Percentiles rank a stretch among this genome's conserved stretches.
phyloP scores from a whole-genome alignment of 2,329 filamentous ascomycete genomes.

The Calonectria hongkongensis region DNA sequence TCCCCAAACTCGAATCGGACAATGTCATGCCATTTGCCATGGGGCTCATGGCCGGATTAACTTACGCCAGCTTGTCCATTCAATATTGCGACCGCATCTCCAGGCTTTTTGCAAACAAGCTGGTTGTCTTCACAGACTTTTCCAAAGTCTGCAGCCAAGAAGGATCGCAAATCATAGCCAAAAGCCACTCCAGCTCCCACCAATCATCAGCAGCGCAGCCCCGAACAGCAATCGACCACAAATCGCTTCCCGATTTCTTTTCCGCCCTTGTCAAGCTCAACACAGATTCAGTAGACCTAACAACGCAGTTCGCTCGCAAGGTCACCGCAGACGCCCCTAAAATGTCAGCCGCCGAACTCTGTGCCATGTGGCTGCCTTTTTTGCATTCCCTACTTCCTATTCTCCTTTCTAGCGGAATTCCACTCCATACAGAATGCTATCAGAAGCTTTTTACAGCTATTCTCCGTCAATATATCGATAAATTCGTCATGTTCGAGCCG shows the following conservation, averaged over 20 bases:
- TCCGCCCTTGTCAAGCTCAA: conserved; percentile 35
- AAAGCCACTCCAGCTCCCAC: no score
- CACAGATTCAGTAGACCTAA: conserved; percentile 44
- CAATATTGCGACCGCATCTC: not conserved
- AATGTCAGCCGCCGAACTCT: conserved; percentile 46
- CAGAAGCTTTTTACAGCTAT: conserved; percentile 51
- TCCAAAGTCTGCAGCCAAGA: not conserved
- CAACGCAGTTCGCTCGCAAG: conserved; percentile 45
- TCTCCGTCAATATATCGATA: conserved; percentile 48
- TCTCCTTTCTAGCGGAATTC: conserved; percentile 36
- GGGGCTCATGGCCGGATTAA: no score
- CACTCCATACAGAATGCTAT: conserved; percentile 45
- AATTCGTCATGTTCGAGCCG: conserved; percentile 50
- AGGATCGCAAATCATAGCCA: not conserved
- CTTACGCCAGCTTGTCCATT: not conserved
- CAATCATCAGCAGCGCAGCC: not conserved
- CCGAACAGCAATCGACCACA: conserved; percentile 7
- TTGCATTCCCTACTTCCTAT: conserved; percentile 47
- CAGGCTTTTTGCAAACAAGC: not conserved
- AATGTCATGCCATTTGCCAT: no score
- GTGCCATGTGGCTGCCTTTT: conserved; percentile 57
- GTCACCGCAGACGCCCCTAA: conserved; percentile 38
- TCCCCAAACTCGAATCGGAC: no score
- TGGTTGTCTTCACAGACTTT: not conserved
- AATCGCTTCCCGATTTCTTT: conserved; percentile 40